phyloP scores from a whole-genome alignment of 768 basidiomycete genomes.

The Suillus weaverae region DNA sequence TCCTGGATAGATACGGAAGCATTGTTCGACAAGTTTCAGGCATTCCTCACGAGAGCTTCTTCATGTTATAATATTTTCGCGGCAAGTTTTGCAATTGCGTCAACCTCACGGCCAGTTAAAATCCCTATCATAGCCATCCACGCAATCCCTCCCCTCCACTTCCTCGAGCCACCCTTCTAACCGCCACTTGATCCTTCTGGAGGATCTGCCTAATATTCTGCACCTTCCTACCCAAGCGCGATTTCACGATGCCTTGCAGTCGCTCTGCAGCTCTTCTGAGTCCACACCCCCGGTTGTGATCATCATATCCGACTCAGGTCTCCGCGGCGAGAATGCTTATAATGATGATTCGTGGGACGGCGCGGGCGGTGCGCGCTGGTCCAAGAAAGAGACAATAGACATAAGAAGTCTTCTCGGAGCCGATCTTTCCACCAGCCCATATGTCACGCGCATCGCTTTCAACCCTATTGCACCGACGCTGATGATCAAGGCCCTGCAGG shows the following conservation, averaged over 20 bases:
- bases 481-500: conserved; percentile 74
- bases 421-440: conserved; percentile 67
- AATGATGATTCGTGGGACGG: conserved; percentile 51
- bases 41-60: conserved; percentile 71
- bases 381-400: conserved; percentile 58
- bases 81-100: neutral
- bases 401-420: conserved; percentile 70
- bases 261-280: conserved; percentile 41
- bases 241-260: conserved; percentile 70
- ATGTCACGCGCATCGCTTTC: conserved; percentile 81
- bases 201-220: conserved; percentile 89
- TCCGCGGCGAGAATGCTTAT: conserved; percentile 59
- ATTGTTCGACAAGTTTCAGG: conserved; percentile 66
- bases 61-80: conserved; percentile 56
- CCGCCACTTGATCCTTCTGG: conserved; percentile 73
- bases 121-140: conserved; percentile 11
- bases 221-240: conserved; percentile 65
- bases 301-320: conserved; percentile 79
- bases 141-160: conserved; percentile 12
- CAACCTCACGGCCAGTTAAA: neutral
- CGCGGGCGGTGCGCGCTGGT: conserved; percentile 43
- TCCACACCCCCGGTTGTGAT: conserved; percentile 68
- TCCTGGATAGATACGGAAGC: conserved; percentile 21
- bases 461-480: conserved; percentile 90
- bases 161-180: conserved; percentile 20